phyloP scores from a whole-genome alignment of 257 asterid genomes.

The Solanum ossicruentum region DNA sequence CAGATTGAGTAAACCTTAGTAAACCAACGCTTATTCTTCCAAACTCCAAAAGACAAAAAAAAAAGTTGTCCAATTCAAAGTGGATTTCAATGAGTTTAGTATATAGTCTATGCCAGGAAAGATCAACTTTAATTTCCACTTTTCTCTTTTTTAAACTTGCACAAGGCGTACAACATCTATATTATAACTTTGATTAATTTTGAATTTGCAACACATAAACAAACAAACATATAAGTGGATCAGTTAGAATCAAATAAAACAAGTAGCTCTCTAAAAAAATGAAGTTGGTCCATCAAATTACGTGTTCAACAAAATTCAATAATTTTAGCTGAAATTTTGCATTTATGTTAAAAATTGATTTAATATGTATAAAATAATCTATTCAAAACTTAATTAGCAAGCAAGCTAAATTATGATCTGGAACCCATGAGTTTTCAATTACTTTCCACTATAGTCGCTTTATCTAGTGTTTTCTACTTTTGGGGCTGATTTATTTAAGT shows the following conservation, averaged over 20 bases:
- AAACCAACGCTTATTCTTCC: too few species aligned
- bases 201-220: neutral
- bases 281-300: too few species aligned
- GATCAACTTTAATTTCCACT: neutral
- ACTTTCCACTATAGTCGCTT: too few species aligned
- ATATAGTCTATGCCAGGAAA: neutral
- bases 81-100: too few species aligned
- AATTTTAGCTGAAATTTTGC: neutral
- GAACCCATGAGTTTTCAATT: neutral
- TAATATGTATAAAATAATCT: neutral
- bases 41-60: too few species aligned
- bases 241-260: too few species aligned
- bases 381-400: neutral
- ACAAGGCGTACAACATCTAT: rapidly evolving
- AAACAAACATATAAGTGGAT: too few species aligned
- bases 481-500: too few species aligned
- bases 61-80: too few species aligned
- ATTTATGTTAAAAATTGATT: neutral
- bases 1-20: too few species aligned
- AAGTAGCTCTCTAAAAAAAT: too few species aligned
- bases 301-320: neutral
- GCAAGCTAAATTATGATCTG: rapidly evolving
- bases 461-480: too few species aligned
- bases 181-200: neutral
- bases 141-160: neutral